Base-by-base conservation (phyloP, 164 flowering plant species). In the Piper betle region DNA sequence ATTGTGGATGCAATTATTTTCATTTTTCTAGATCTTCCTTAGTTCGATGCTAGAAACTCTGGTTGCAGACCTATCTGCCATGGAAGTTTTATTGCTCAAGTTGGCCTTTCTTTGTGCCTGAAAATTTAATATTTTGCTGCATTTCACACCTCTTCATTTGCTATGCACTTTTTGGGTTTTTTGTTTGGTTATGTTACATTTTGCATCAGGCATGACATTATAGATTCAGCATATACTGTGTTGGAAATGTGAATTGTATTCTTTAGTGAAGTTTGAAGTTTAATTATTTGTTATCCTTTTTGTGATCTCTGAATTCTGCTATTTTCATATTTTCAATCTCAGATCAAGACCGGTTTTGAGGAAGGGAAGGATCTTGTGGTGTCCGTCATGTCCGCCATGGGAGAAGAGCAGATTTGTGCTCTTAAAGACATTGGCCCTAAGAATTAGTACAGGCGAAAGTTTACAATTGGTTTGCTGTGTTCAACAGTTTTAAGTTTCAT, bases 401-500 rank as follows among this genome's bases (percentile, higher is more conserved):
- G 80, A 7, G 80, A 77, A 59, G 80, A 77, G 42, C 80, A 77
- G 66, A 77, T 77, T 40, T 69, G 74, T 57, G 78, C 72, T 37
- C 77, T 78, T 46, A 78, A 78, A 74, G 79, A 78, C 64, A 73
- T 75, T 59, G 78, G 78, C 37, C 71, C 75, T 40, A 75, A 75
- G 42, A 55, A 55, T 33, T 55, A 55, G 37, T 19, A 10, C 20
- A 19, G 37, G 37, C 37, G 37, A 55, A 19, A 18, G 25, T 7
- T 18, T 55, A 19, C 33, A 3, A 18, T 55, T 37, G 18, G 57
- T 19, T 19, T 55, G 13, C 18, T 55, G 37, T n/a, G 57, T 19
- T 55, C 37, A 33, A 55, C 19, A 33, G 9, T 55, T 3, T 20
- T 55, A 13, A 2, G 9, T 18, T 13, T 52, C 12, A 55, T 18